Percentiles rank a stretch among this genome's conserved stretches.
These are phyloP conservation scores for Calycina marina DNA, from an alignment of 2,329 filamentous ascomycete genomes.

Conservation along the genomic window DNA sequence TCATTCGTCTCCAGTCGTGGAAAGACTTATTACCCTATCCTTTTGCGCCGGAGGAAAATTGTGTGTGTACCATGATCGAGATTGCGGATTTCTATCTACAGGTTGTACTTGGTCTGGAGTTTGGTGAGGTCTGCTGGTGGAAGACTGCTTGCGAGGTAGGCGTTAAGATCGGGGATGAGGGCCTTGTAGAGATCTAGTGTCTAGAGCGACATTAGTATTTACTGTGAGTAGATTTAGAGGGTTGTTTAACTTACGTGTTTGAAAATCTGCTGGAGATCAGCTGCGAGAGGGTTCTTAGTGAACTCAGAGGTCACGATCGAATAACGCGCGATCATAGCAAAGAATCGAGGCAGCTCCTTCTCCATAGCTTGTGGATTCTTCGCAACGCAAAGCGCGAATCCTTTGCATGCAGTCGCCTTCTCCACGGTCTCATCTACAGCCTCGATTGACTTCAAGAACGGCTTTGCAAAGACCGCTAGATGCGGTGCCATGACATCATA, in stretches of 20 bases:
- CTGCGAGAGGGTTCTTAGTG: conserved; percentile 23
- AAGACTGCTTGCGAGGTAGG: conserved; percentile 27
- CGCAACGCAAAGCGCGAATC: conserved; percentile 73
- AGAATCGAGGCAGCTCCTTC: conserved; percentile 66
- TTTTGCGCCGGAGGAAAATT: no score
- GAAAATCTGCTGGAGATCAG: conserved; percentile 20
- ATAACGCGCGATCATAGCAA: conserved; percentile 70
- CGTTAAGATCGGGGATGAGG: conserved; percentile 38
- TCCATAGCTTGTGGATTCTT: conserved; percentile 90
- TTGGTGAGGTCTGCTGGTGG: conserved; percentile 12
- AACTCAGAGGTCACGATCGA: conserved; percentile 40
- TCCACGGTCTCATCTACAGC: conserved; percentile 82
- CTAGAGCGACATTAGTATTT: conserved; percentile 21
- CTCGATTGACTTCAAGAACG: conserved; percentile 69
- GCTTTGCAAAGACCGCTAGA: conserved; percentile 63
- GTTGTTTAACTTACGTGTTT: conserved; percentile 14
- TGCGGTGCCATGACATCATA: conserved; percentile 64
- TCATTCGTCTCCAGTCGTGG: no score
- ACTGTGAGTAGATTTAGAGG: conserved; percentile 1
- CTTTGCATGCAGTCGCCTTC: conserved; percentile 85
- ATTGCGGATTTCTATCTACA: conserved; percentile 23
- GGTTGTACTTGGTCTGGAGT: conserved; percentile 20
- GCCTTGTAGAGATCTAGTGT: conserved; percentile 37
- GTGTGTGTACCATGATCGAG: no score
- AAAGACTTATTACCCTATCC: no score